Evolutionary conservation across 1,139 yeast species (phyloP), one percentile per base, ranked within the genome.

Genomic region (Yamadazyma friedrichii): DNA sequence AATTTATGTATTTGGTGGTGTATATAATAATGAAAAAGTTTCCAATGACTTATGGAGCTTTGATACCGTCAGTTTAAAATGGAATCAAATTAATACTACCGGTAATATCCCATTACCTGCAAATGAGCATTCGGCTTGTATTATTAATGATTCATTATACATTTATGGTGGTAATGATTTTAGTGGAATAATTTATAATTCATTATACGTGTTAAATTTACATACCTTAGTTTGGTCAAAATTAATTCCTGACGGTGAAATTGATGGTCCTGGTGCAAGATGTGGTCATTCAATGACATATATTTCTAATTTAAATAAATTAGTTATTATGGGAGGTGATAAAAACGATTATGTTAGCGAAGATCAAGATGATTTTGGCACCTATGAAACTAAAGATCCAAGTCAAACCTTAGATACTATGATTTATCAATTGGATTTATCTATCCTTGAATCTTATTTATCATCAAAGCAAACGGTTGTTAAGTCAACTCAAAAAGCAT

Each of bases 201-300:
- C 81, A 25, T 74, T 89, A 42, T 80, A 80, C 53, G 84, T 91
- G n/a, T 78, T 93, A 52, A 89, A 88, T 56, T 69, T 93, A 51
- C 73, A 81, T 42, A 77, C 87, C 12, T 71, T 78, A 38, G 80
- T 80, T 36, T 88, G 96, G 96, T 79, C 78, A 51, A 80, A 81
- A 46, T 76, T 87, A 53, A 75, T 72, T 45, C 58, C 68, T 9
- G 47, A 55, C 22, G 68, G 72, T 27, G 64, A 64, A 17, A 54
- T 51, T 24, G 55, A 62, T 43, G 73, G 76, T 9, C 97, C 98
- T 3, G 85, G 91, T 35, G 82, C 95, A 15, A 79, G 97, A 52
- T 87, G 95, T 48, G 98, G 98, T n/a, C 98, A 93, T 62, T 81
- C 96, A 9, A 71, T 93, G 70, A 83, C 97, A 2, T 79, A 84